Conservation (phyloP, 352 stramenopile genomes). For the Poterioochromonas sp. region DNA sequence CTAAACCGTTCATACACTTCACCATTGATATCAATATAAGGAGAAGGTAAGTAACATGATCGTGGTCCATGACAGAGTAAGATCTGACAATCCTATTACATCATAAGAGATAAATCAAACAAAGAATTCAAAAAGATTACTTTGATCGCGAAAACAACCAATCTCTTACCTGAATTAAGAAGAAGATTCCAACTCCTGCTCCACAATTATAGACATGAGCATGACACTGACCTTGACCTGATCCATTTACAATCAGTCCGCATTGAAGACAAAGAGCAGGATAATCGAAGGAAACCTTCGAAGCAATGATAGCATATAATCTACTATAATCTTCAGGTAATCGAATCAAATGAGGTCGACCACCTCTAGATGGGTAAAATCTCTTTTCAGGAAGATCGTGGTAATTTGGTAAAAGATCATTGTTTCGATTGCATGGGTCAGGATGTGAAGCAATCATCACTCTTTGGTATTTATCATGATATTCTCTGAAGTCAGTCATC, state of each 20-base stretch:
- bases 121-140: background rate
- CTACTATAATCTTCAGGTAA: conserved; percentile 2
- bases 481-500: too few species aligned
- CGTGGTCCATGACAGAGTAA: background rate
- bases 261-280: conserved; percentile 4
- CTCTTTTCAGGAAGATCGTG: too few species aligned
- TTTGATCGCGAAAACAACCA: too few species aligned
- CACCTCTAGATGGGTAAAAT: too few species aligned
- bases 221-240: conserved; percentile 12
- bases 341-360: background rate
- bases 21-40: conserved; percentile 2
- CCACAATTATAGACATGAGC: background rate
- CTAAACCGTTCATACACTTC: background rate
- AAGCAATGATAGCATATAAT: background rate
- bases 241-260: background rate
- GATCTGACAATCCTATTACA: conserved; percentile 8
- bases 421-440: too few species aligned
- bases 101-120: background rate
- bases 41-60: background rate
- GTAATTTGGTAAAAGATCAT: too few species aligned
- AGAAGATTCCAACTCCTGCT: conserved; percentile 11
- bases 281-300: background rate
- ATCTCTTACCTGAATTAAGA: conserved; percentile 23
- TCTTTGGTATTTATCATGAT: too few species aligned
- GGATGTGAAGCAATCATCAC: too few species aligned